Evolutionary conservation across 441 rosid species (phyloP), one percentile per base, ranked within the genome.

Genomic region (Corymbia citriodora): DNA sequence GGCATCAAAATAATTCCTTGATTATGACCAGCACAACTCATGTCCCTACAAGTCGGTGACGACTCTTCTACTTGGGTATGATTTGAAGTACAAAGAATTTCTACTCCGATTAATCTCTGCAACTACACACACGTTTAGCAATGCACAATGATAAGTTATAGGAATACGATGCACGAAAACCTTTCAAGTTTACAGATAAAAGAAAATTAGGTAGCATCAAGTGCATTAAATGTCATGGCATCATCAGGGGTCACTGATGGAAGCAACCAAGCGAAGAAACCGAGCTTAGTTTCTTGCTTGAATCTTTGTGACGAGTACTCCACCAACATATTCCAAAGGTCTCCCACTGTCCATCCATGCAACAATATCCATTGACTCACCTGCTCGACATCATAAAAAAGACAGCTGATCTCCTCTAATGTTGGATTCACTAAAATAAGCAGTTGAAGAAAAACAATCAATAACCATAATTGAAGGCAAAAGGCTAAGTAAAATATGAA

Each of bases 331-430:
- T 92, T 92, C 99, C 99, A 97, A 61, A 98, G 97, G 87, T 98
- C 99, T 92, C 99, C 99, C 23, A 98, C 99, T 11, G 97, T 96
- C 99, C 99, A 98, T 90, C 93, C 93, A 82, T 97, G 99, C 61
- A 89, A 89, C 92, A 93, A 86, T 91, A 98, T 96, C 99, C 99
- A 96, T 90, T 88, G 89, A 87, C 92, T 96, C 91, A 95, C 97
- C 99, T 96, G 96, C 91, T 90, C 53, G 55, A 59, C 63, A 85
- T 86, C 40, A 83, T 74, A 83, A 87, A 79, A 79, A 61, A 49
- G 87, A 79, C 6, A 40, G 15, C 82, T 19, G 49, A 72, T 10
- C 21, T 72, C 82, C 27, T 36, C 45, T 9, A 18, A 72, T 8
- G 27, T 72, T 40, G 82, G 82, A 36, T 72, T 72, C 52, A 13